phyloP scores from a whole-genome alignment of 108 stramenopile species.

The Nitzschia putrida region DNA sequence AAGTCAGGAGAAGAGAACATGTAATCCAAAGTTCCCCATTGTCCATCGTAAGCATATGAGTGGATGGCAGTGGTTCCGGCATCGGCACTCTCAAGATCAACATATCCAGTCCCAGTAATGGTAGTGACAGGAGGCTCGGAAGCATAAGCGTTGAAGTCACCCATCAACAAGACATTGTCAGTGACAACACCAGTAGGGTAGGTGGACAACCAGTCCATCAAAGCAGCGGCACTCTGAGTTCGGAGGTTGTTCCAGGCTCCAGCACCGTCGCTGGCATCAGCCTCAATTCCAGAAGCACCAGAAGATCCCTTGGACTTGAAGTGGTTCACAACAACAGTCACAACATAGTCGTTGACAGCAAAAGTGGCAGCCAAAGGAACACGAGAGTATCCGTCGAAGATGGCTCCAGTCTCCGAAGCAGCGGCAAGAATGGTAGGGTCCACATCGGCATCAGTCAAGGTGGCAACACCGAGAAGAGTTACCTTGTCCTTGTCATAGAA shows the following conservation, averaged over 20 bases:
- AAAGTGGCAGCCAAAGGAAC: conserved; percentile 13
- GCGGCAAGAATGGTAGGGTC: neutral
- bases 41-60: conserved; percentile 43
- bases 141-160: conserved; percentile 48
- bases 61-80: conserved; percentile 13
- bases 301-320: conserved; percentile 45
- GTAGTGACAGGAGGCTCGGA: conserved; percentile 33
- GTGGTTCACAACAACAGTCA: conserved; percentile 43
- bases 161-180: conserved; percentile 22
- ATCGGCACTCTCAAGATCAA: conserved; percentile 19
- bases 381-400: neutral
- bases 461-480: neutral
- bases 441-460: neutral
- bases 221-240: conserved; percentile 20
- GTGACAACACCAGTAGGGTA: conserved; percentile 32
- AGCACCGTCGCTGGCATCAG: conserved; percentile 36
- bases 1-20: conserved; percentile 26
- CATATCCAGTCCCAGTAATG: conserved; percentile 29
- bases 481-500: neutral
- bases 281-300: conserved; percentile 19
- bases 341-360: conserved; percentile 6
- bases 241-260: conserved; percentile 34
- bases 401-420: neutral
- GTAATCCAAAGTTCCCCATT: conserved; percentile 46
- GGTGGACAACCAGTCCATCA: conserved; percentile 31